A percentile compares a stretch with the other conserved stretches of the same genome.
Conservation (phyloP, 2,329 filamentous ascomycete species). For the Hirsutella rhossiliensis region DNA sequence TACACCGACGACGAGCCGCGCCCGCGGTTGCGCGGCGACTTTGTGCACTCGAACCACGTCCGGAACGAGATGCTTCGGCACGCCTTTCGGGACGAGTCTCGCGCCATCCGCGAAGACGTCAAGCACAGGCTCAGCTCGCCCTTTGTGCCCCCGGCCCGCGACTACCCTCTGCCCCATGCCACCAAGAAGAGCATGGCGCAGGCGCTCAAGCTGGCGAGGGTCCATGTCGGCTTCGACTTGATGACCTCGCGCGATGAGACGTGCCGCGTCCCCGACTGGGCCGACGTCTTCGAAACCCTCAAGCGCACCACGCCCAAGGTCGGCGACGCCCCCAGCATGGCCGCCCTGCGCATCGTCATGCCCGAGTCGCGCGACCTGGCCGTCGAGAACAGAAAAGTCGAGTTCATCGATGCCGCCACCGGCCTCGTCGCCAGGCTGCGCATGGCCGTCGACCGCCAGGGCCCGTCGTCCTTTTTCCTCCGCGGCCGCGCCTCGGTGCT, state of each 20-base stretch:
- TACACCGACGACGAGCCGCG: background rate
- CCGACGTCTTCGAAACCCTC: slow-evolving; percentile 24
- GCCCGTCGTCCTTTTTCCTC: slow-evolving; percentile 18
- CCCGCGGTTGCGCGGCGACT: background rate
- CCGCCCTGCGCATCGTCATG: slow-evolving; percentile 23
- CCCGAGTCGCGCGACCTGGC: slow-evolving; percentile 21
- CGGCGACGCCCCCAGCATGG: slow-evolving; percentile 18
- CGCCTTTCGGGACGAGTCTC: slow-evolving; percentile 13
- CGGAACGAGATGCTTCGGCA: slow-evolving; percentile 16
- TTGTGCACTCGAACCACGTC: slow-evolving; percentile 4
- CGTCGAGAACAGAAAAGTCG: slow-evolving; percentile 19
- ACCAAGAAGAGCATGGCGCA: slow-evolving; percentile 10
- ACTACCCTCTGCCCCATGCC: slow-evolving; percentile 15
- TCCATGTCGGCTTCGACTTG: slow-evolving; percentile 23
- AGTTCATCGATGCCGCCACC: slow-evolving; percentile 21
- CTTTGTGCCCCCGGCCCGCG: slow-evolving; percentile 13
- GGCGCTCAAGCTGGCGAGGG: slow-evolving; percentile 14
- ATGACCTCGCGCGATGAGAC: slow-evolving; percentile 16
- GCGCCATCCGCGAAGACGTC: slow-evolving; percentile 8
- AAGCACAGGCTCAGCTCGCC: slow-evolving; percentile 11
- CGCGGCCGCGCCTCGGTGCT: slow-evolving; percentile 18
- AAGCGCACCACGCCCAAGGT: slow-evolving; percentile 21
- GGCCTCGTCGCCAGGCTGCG: slow-evolving; percentile 20
- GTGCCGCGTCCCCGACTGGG: slow-evolving; percentile 24
- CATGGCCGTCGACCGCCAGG: slow-evolving; percentile 18